A percentile compares a stretch with the other conserved stretches of the same genome.
phyloP scores from a whole-genome alignment of 768 basidiomycete species.

The Termitomyces sp. region DNA sequence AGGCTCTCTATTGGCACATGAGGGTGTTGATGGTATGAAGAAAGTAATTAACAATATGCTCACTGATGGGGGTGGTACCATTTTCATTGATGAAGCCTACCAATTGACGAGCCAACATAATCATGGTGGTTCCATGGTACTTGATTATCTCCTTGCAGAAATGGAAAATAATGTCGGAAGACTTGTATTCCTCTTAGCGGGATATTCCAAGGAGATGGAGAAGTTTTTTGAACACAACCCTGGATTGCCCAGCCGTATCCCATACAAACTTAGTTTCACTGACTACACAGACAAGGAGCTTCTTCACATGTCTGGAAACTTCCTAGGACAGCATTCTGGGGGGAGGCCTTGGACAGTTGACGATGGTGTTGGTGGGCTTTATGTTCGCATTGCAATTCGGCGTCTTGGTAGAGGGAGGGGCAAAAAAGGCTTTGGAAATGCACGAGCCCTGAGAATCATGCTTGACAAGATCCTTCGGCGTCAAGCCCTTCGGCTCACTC shows the following conservation, averaged over 20 bases:
- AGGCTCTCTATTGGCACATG: background rate
- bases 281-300: slow-evolving; percentile 46
- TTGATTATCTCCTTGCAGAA: slow-evolving; percentile 67
- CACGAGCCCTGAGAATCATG: background rate
- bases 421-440: background rate
- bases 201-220: slow-evolving; percentile 70
- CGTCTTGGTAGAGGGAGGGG: background rate
- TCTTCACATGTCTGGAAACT: background rate
- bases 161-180: slow-evolving; percentile 68
- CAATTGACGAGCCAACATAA: slow-evolving; percentile 47
- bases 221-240: slow-evolving; percentile 75
- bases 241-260: slow-evolving; percentile 63
- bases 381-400: background rate
- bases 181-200: slow-evolving; percentile 65
- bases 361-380: background rate
- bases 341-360: background rate
- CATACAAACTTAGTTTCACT: slow-evolving; percentile 48
- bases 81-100: slow-evolving; percentile 73
- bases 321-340: background rate
- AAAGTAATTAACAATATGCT: background rate
- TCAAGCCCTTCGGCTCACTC: background rate
- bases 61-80: slow-evolving; percentile 49
- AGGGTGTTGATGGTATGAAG: background rate
- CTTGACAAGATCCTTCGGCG: background rate
- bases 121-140: slow-evolving; percentile 32